Percentiles rank a stretch among this genome's conserved stretches.
Conservation (phyloP, 768 basidiomycete species). For the Cystobasidium tubakii region DNA sequence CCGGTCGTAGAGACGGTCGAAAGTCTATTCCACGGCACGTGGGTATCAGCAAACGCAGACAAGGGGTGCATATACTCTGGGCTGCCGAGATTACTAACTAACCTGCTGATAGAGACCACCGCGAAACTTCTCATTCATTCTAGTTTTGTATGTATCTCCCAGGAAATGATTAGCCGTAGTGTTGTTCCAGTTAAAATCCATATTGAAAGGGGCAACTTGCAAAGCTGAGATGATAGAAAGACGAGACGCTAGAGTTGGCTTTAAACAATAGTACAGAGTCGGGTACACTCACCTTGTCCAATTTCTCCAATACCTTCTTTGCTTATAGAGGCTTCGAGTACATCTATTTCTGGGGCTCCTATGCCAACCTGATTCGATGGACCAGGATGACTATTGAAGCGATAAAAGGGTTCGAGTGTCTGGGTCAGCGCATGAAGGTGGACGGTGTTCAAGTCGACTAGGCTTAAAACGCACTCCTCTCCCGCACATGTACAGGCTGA, state of each 20-base stretch:
- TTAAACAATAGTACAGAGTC: conserved; percentile 65
- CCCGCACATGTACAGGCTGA: conserved; percentile 81
- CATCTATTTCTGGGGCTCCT: conserved; percentile 65
- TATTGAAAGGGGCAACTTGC: neutral
- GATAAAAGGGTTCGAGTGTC: neutral
- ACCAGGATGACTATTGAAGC: conserved; percentile 66
- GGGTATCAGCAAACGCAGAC: conserved; percentile 43
- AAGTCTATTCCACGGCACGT: no score
- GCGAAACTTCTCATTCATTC: conserved; percentile 54
- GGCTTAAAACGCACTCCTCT: conserved; percentile 44
- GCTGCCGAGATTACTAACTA: conserved; percentile 53
- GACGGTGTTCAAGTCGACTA: neutral
- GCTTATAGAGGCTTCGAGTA: conserved; percentile 59
- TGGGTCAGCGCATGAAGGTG: neutral
- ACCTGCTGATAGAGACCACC: conserved; percentile 68
- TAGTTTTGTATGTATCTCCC: conserved; percentile 47
- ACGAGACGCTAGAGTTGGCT: neutral
- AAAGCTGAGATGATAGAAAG: neutral
- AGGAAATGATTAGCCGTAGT: conserved; percentile 50
- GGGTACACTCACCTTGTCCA: conserved; percentile 73
- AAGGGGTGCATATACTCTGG: no score
- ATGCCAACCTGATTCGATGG: conserved; percentile 62
- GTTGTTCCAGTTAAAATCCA: conserved; percentile 53
- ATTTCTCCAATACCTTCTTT: conserved; percentile 52
- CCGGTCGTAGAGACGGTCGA: no score